phyloP scores from a whole-genome alignment of 1,284 basidiomycete genomes.

The Moniliella sp. region DNA sequence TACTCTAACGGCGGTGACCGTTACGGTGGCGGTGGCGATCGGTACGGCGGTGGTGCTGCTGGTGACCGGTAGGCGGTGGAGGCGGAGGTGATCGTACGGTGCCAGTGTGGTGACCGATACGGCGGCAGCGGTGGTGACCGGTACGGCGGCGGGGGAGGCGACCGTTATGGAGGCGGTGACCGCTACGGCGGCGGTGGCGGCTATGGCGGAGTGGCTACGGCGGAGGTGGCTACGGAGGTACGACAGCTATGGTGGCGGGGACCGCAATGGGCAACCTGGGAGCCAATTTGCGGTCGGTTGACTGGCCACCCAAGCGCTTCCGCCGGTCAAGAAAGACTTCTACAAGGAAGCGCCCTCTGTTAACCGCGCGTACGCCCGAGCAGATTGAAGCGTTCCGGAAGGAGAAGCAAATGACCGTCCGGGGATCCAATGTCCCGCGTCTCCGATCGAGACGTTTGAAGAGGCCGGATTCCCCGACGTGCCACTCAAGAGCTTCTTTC shows the following conservation, averaged over 20 bases:
- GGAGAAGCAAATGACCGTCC: constrained; percentile 61
- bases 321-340: constrained; percentile 46
- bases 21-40: no score
- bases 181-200: constrained; percentile 10
- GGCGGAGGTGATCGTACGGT: no score
- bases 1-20: no score
- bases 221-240: constrained; percentile 9
- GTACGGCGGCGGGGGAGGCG: constrained; percentile 16
- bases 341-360: constrained; percentile 90
- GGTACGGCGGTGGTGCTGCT: no score
- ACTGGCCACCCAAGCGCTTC: background rate
- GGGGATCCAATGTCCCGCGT: constrained; percentile 66
- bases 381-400: constrained; percentile 73
- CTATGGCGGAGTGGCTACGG: constrained; percentile 4
- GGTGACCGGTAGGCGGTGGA: no score
- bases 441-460: constrained; percentile 75
- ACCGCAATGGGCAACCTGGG: constrained; percentile 65
- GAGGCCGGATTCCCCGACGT: constrained; percentile 92
- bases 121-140: constrained; percentile 39
- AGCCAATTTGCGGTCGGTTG: constrained; percentile 35
- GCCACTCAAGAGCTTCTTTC: constrained; percentile 68
- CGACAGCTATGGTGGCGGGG: constrained; percentile 37
- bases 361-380: constrained; percentile 50
- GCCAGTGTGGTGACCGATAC: constrained; percentile 1
- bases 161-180: constrained; percentile 5